Base-by-base conservation (phyloP, 2,329 filamentous ascomycete genomes). In the Colletotrichum coccodes region DNA sequence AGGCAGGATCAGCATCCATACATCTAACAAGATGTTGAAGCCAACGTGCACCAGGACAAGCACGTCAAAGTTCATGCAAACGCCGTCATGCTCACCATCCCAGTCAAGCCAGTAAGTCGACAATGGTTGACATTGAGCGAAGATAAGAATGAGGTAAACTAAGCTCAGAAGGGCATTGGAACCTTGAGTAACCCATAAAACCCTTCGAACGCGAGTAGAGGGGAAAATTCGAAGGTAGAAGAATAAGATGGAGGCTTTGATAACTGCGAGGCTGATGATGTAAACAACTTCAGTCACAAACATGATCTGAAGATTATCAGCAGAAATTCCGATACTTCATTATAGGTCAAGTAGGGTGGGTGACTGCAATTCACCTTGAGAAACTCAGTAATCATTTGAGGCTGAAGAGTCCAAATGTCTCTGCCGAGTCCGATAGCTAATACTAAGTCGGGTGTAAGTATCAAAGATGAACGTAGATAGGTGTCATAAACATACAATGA, bases 51-150 rank as follows among this genome's bases (percentile, higher is more conserved):
- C 56, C n/a, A 73, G 62, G 6, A 78, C 76, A 6, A 77, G 77
- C 40, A 73, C 50, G 26, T 75, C 71, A 68, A 74, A 79, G n/a
- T 73, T 74, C 52, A 74, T 34, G 16, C 60, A 64, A n/a, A 47
- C 50, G 72, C 72, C 54, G 76, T 72, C 72, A 77, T 75, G 28
- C 76, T 77, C 62, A 76, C 82, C 6, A 72, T 69, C 16, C 80
- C 79, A 23, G 71, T 76, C 12, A 72, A 73, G 49, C 79, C 79
- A 82, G 47, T 75, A 78, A 49, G 75, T 75, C 4, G 74, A 72
- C 42, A 82, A 73, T 4, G 80, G 80, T 8, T 64, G 74, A 65
- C 80, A 82, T 18, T 65, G 66, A 23, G 76, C 72, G 9, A 76
- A 73, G 23, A 71, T 73, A 18, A 79, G 57, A 52, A 79, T 73